Evolutionary conservation across 306 rosid species (phyloP), one percentile per base, ranked within the genome.

Genomic region (Leucaena leucocephala): DNA sequence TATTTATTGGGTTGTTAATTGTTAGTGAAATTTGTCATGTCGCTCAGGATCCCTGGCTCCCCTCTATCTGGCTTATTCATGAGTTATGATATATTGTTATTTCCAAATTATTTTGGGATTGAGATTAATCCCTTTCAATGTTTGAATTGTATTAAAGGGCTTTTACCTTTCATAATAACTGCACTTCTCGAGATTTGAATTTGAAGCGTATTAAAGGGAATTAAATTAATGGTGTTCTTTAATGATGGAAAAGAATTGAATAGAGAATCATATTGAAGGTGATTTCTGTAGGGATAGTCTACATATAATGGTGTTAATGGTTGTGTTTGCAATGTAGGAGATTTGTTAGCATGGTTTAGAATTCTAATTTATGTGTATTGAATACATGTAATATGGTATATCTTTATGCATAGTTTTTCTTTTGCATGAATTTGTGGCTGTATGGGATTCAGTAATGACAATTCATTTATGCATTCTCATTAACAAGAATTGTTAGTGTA

Each of bases 371-470:
- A 39, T 73, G 46, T 69, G 81, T 74, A 43, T 58, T 59, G 70
- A 16, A 80, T 42, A 80, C 61, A 36, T 68, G 43, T 61, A 46
- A 71, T 79, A 46, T 66, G 61, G 12, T 38, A 4, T 79, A 34
- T 79, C 55, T 45, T 68, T 74, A 38, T 77, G 38, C 58, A 54
- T 49, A 34, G 78, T 75, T 71, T 80, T 27, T 57, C 27, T 73
- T 74, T 78, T 50, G 36, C 45, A 16, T 44, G 73, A 35, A 55
- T 73, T 43, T 67, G 16, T 45, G 57, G 59, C 39, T 79, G 75
- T 72, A 71, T 54, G 81, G 57, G 69, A 45, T 74, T 62, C 79
- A 42, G 59, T 61, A 67, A 76, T 81, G 81, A 71, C 81, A 71
- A 50, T 74, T 57, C 69, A 77, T 81, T 35, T 45, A 40, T 62